Percentiles rank a stretch among this genome's conserved stretches.
These are phyloP conservation scores for Arxiozyma bovina DNA, from an alignment of 1,139 yeast genomes.

Conservation along the genomic window DNA sequence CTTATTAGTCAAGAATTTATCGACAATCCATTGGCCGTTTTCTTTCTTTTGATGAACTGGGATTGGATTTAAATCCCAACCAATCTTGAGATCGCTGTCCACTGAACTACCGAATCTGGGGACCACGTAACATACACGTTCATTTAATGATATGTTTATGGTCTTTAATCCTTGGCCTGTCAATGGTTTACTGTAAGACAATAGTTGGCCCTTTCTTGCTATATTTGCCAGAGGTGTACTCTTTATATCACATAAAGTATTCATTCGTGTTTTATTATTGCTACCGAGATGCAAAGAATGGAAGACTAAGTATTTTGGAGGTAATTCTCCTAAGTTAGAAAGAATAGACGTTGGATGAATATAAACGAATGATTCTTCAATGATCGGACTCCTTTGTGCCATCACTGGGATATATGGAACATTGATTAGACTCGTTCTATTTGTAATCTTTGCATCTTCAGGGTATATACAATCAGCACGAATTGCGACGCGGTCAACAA, in stretches of 20 bases:
- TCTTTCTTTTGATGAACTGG: conserved; percentile 61
- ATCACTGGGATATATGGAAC: conserved; percentile 70
- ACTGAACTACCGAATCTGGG: conserved; percentile 83
- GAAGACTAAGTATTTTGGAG: conserved; percentile 70
- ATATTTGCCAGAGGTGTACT: conserved; percentile 72
- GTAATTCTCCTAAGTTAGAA: conserved; percentile 41
- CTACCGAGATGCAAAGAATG: conserved; percentile 46
- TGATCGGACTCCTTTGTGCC: conserved; percentile 39
- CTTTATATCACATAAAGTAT: conserved; percentile 64
- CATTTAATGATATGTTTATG: conserved; percentile 49
- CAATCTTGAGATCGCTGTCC: conserved; percentile 69
- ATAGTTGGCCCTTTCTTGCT: conserved; percentile 60
- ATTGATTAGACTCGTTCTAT: conserved; percentile 49
- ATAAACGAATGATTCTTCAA: conserved; percentile 49
- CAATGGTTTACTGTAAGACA: conserved; percentile 82
- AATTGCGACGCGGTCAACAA: conserved; percentile 80
- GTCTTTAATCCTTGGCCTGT: conserved; percentile 82
- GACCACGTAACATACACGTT: conserved; percentile 80
- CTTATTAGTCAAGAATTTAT: conserved; percentile 26
- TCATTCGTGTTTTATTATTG: conserved; percentile 53
- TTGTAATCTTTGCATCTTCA: conserved; percentile 51
- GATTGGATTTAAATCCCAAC: conserved; percentile 87
- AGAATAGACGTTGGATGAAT: conserved; percentile 72
- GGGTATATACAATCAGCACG: conserved; percentile 63
- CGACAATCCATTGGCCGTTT: conserved; percentile 51